phyloP scores from a whole-genome alignment of 768 basidiomycete species.

The Paxillus involutus region DNA sequence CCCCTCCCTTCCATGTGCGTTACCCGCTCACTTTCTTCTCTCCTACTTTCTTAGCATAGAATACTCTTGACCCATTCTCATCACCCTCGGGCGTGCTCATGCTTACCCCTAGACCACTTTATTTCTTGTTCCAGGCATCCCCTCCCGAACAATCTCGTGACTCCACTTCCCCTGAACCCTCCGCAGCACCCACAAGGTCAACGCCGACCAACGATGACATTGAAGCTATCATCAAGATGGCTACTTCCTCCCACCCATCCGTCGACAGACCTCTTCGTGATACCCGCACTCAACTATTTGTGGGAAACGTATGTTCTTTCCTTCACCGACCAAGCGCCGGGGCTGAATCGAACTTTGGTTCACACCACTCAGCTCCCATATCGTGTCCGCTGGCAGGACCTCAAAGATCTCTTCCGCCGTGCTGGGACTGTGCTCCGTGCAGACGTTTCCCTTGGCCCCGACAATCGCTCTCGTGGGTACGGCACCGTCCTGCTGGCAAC shows the following conservation, averaged over 20 bases:
- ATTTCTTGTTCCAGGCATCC: constrained; percentile 9
- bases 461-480: constrained; percentile 90
- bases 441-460: constrained; percentile 76
- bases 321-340: constrained; percentile 1
- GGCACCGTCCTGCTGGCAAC: constrained; percentile 94
- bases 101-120: not conserved
- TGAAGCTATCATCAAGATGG: constrained; percentile 88
- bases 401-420: constrained; percentile 95
- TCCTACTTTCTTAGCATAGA: not conserved
- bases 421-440: constrained; percentile 88
- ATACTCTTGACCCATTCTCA: not conserved
- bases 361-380: constrained; percentile 75
- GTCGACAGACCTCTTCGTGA: constrained; percentile 63
- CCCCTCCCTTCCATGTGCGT: constrained; percentile 6
- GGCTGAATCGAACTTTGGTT: not conserved
- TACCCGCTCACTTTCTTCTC: not conserved
- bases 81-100: not conserved
- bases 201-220: constrained; percentile 78
- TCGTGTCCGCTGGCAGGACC: constrained; percentile 97
- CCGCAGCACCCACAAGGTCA: constrained; percentile 9
- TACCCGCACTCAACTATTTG: constrained; percentile 92
- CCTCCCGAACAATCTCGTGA: not conserved
- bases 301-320: constrained; percentile 77
- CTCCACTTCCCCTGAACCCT: constrained; percentile 7
- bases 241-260: constrained; percentile 68